Percentiles rank a stretch among this genome's conserved stretches.
phyloP scores from a whole-genome alignment of 148 eudicot genomes.

The Rhododendron henanense region DNA sequence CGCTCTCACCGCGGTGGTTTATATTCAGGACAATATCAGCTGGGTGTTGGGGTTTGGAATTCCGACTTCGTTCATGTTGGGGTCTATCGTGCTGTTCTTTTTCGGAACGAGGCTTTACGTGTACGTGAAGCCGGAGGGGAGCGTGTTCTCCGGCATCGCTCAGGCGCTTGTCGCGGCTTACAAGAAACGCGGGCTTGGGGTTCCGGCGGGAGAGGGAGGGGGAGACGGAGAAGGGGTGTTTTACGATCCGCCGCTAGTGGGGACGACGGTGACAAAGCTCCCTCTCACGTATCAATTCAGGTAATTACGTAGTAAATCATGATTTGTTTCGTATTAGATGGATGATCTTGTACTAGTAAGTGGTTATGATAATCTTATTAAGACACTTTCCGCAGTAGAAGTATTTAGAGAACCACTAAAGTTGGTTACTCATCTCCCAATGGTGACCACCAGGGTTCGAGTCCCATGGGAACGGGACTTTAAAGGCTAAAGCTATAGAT shows the following conservation, averaged over 20 bases:
- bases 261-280: slow-evolving; percentile 28
- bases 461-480: too few relatives aligned
- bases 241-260: slow-evolving; percentile 37
- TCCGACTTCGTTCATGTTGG: slow-evolving; percentile 52
- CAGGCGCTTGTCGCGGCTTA: slow-evolving; percentile 52
- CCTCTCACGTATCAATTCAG: slow-evolving; percentile 47
- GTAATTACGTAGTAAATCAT: slow-evolving; percentile 11
- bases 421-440: too few relatives aligned
- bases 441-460: too few relatives aligned
- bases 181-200: slow-evolving; percentile 39
- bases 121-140: slow-evolving; percentile 64
- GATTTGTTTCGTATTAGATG: too few relatives aligned
- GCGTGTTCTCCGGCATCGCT: slow-evolving; percentile 52
- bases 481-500: too few relatives aligned
- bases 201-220: slow-evolving; percentile 18
- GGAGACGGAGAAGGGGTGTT: slow-evolving; percentile 7
- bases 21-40: slow-evolving; percentile 46
- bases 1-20: slow-evolving; percentile 15
- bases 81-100: slow-evolving; percentile 49
- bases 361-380: too few relatives aligned
- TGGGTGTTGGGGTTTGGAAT: slow-evolving; percentile 70
- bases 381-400: too few relatives aligned
- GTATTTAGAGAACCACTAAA: too few relatives aligned
- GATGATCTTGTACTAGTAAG: too few relatives aligned
- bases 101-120: slow-evolving; percentile 50